Base-by-base conservation (phyloP, 1,284 basidiomycete species). In the Malassezia restricta region DNA sequence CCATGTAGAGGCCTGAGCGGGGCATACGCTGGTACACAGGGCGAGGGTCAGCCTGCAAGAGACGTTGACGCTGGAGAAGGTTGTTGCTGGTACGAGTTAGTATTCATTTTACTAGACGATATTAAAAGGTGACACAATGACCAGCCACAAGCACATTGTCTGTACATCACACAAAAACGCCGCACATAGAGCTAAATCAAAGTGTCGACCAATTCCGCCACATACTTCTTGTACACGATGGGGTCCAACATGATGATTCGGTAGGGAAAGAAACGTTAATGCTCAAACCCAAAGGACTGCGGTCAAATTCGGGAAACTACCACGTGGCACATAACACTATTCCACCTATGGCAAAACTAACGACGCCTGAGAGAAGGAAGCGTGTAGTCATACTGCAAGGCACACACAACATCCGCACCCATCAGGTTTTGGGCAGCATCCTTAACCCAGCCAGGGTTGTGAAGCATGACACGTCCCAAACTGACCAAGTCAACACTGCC, bases 1-100 rank as follows among this genome's bases (percentile, higher is more conserved):
- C 64, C 57, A 63, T 62, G 64, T 66, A 66, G 37, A 67, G 62
- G 33, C 56, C 54, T 15, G 65, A 65, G 47, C 65, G 57, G 30
- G 65, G 66, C 15, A 62, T 55, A 31, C 66, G 61, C 59, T 66
- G 62, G 63, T 59, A 69, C 54, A 65, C 63, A 33, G 63, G 65
- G 7, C 65, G 59, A 3, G 57, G 28, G 62, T 67, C 65, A 41
- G 63, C 61, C 62, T 69, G 66, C 45, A 61, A 63, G 27, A 60
- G 56, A 37, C 65, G 65, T 61, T 68, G 66, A 52, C 65, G 66
- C 62, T 64, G 40, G 30, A 49, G 53, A 32, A 68, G 49, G 35
- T 56, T 65, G 63, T 66, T 66, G 57, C 66, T 68, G 24, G 33
- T 12, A 5, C 11, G 15, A 35, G 33, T 35, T 35, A 35, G 8